phyloP scores from a whole-genome alignment of 2,329 filamentous ascomycete species.

The Tolypocladium guangdongense region DNA sequence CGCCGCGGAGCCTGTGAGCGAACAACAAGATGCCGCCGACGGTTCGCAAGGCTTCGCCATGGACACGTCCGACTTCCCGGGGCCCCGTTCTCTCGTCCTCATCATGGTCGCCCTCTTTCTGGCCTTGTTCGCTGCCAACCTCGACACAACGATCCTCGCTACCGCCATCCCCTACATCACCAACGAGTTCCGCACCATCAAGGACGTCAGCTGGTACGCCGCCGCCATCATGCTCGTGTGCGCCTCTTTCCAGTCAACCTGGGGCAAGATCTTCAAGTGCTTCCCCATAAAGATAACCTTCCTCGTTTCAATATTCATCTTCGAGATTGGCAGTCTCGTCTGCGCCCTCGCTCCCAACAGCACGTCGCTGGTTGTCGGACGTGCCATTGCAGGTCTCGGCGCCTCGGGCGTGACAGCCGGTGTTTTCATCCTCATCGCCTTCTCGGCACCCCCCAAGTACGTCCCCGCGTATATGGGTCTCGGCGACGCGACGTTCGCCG shows the following conservation, averaged over 20 bases:
- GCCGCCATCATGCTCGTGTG: conserved; percentile 30
- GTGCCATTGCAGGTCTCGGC: conserved; percentile 26
- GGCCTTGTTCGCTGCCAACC: too few species aligned
- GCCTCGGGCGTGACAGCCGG: conserved; percentile 34
- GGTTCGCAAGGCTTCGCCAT: too few species aligned
- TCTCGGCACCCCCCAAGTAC: too few species aligned
- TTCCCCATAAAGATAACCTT: conserved; percentile 31
- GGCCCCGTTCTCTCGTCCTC: too few species aligned
- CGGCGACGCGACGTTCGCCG: too few species aligned
- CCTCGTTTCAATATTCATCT: conserved; percentile 25
- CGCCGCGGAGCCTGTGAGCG: too few species aligned
- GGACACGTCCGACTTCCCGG: too few species aligned
- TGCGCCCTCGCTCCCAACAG: conserved; percentile 24
- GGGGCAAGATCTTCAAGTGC: conserved; percentile 33
- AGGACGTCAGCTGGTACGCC: conserved; percentile 40
- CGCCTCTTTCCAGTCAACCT: conserved; percentile 27
- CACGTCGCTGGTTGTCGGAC: conserved; percentile 22
- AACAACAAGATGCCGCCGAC: too few species aligned
- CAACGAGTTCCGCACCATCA: conserved; percentile 28
- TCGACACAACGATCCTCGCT: too few species aligned
- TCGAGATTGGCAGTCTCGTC: conserved; percentile 31
- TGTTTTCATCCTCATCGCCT: too few species aligned
- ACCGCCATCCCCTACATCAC: conserved; percentile 34
- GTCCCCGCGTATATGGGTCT: too few species aligned
- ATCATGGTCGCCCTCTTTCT: too few species aligned